phyloP scores from a whole-genome alignment of 257 asterid species.

The Ajuga chamaepitys region DNA sequence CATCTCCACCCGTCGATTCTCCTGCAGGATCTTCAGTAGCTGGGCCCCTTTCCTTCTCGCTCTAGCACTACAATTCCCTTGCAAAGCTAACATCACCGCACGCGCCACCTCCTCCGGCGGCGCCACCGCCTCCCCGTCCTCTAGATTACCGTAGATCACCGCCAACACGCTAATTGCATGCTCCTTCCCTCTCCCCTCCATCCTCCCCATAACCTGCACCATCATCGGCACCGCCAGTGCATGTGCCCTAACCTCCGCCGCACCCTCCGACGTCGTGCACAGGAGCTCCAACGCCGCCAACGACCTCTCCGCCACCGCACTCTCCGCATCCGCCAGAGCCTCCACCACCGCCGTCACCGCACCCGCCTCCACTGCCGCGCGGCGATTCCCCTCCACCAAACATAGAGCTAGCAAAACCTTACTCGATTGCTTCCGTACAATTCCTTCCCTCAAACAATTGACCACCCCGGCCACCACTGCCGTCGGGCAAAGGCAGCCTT shows the following conservation, averaged over 20 bases:
- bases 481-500: conserved; percentile 35
- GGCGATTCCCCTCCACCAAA: conserved; percentile 51
- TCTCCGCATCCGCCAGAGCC: conserved; percentile 58
- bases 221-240: conserved; percentile 84
- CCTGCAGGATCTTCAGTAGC: conserved; percentile 63
- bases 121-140: conserved; percentile 36
- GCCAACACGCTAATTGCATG: conserved; percentile 65
- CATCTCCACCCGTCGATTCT: conserved; percentile 36
- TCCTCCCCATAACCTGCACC: conserved; percentile 81
- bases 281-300: conserved; percentile 66
- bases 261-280: conserved; percentile 74
- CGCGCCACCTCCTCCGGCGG: conserved; percentile 91
- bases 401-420: conserved; percentile 66
- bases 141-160: conserved; percentile 49
- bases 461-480: conserved; percentile 51
- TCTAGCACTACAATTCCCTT: conserved; percentile 63
- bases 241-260: conserved; percentile 62
- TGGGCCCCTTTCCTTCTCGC: conserved; percentile 81
- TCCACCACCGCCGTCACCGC: conserved; percentile 73
- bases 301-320: conserved; percentile 57
- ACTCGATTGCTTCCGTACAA: conserved; percentile 52
- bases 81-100: conserved; percentile 73
- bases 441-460: conserved; percentile 39
- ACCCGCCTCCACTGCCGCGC: conserved; percentile 57
- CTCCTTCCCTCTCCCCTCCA: conserved; percentile 79